Evolutionary conservation across 2,329 filamentous ascomycete species (phyloP), one percentile per base, ranked within the genome.

Genomic region (Hymenoscyphus repandus): DNA sequence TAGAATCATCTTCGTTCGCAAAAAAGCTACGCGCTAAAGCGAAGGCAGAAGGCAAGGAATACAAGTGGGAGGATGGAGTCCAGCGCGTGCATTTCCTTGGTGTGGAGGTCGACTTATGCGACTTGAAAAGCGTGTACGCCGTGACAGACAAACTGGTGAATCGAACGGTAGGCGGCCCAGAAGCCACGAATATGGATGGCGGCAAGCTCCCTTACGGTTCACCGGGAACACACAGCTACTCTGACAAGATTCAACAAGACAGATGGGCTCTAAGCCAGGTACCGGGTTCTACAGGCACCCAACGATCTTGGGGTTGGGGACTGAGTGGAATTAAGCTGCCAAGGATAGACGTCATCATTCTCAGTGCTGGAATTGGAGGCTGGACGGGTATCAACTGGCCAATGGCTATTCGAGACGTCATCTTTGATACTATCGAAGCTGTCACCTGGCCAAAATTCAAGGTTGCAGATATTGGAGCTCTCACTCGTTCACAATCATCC

Each of bases 341-440:
- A 1, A 82, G 85, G 56, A 74, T 99, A 30, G 90, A 97, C 68
- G 79, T 79, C 2, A 75, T 93, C 18, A 75, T 97, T 34, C 85
- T 88, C 66, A 96, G 96, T 68, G 92, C 92, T 13, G 93, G 91
- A 0, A 85, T 92, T 36, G 90, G 90, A 18, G 90, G 89, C 1
- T 96, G 90, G 87, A 79, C 75, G 0, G 88, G 88, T n/a, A 67
- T 95, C 51, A 72, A 89, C 67, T 96, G 83, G 81, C 68, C 73
- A 1, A 61, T 63, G 48, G 81, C 88, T 1, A 67, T 83, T 30
- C 71, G 68, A 60, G 69, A 72, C 50, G 62, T 66, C 0, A 31
- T 87, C 41, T 82, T 77, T 10, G 83, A 90, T 50, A 71, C 86
- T 51, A 66, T 85, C 10, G 77, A 88, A 58, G 75, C 83, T 1